A percentile compares a stretch with the other conserved stretches of the same genome.
These are phyloP conservation scores for Solanum etuberosum DNA, from an alignment of 257 asterid genomes.

Conservation along the genomic window DNA sequence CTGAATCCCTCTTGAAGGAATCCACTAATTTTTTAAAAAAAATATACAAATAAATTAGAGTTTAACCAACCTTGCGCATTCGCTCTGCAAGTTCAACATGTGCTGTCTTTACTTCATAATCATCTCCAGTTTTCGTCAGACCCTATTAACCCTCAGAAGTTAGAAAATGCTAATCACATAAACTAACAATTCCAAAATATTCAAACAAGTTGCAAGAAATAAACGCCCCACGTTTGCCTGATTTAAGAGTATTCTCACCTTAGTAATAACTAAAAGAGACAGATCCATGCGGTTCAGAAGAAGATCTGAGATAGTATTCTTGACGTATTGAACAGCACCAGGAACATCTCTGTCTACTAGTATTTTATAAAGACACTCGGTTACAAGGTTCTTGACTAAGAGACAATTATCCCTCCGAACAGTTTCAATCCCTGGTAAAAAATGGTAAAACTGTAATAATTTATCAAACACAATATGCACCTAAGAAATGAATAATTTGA, in stretches of 20 bases:
- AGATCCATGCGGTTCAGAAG: slow-evolving; percentile 98
- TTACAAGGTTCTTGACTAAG: slow-evolving; percentile 87
- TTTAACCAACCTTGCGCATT: slow-evolving; percentile 80
- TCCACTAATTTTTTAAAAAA: neutral
- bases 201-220: neutral
- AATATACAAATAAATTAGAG: neutral
- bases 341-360: slow-evolving; percentile 84
- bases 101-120: slow-evolving; percentile 96
- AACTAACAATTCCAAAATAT: neutral
- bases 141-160: slow-evolving; percentile 36
- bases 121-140: slow-evolving; percentile 93
- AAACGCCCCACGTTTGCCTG: neutral
- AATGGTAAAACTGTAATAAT: neutral
- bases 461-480: slow-evolving; percentile 5
- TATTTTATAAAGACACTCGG: slow-evolving; percentile 87
- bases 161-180: neutral
- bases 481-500: neutral
- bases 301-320: slow-evolving; percentile 90
- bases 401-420: slow-evolving; percentile 95
- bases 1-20: neutral
- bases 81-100: slow-evolving; percentile 98
- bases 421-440: slow-evolving; percentile 78
- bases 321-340: slow-evolving; percentile 94
- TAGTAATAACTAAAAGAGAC: slow-evolving; percentile 94
- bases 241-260: slow-evolving; percentile 32